phyloP scores from a whole-genome alignment of 2,329 filamentous ascomycete genomes.

The Aspergillus sp. region DNA sequence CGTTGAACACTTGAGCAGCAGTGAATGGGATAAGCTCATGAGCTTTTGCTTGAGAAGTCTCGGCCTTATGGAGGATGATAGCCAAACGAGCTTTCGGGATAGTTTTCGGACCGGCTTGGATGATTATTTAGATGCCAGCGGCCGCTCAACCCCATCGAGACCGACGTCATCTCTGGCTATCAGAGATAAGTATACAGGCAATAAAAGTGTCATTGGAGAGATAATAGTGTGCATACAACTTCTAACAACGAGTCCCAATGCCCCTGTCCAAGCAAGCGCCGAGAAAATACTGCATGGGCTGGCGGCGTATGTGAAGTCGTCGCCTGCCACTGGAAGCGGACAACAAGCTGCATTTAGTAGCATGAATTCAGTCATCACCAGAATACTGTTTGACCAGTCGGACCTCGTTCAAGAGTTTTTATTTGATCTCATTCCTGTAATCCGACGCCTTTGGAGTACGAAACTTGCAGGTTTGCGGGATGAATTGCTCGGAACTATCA shows the following conservation, averaged over 20 bases:
- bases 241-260: conserved; percentile 60
- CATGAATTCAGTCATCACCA: conserved; percentile 64
- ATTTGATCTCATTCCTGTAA: conserved; percentile 59
- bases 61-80: conserved; percentile 16
- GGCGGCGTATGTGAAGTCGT: conserved; percentile 56
- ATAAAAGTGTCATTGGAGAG: conserved; percentile 42
- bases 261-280: conserved; percentile 55
- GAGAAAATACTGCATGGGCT: conserved; percentile 51
- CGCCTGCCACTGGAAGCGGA: conserved; percentile 53
- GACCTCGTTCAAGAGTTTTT: conserved; percentile 55
- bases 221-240: conserved; percentile 60
- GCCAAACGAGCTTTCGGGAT: conserved; percentile 24
- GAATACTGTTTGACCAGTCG: conserved; percentile 62
- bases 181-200: conserved; percentile 18
- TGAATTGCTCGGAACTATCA: conserved; percentile 68
- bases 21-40: conserved; percentile 62
- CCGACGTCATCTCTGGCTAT: conserved; percentile 19
- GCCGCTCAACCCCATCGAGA: conserved; percentile 25
- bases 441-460: conserved; percentile 71
- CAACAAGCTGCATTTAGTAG: conserved; percentile 69
- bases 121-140: conserved; percentile 17
- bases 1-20: conserved; percentile 66
- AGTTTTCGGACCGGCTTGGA: conserved; percentile 21
- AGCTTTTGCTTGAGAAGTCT: conserved; percentile 66
- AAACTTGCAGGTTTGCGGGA: conserved; percentile 62